Percentiles rank a stretch among this genome's conserved stretches.
Conservation (phyloP, 2,329 filamentous ascomycete genomes). For the Scedosporium apiospermum region DNA sequence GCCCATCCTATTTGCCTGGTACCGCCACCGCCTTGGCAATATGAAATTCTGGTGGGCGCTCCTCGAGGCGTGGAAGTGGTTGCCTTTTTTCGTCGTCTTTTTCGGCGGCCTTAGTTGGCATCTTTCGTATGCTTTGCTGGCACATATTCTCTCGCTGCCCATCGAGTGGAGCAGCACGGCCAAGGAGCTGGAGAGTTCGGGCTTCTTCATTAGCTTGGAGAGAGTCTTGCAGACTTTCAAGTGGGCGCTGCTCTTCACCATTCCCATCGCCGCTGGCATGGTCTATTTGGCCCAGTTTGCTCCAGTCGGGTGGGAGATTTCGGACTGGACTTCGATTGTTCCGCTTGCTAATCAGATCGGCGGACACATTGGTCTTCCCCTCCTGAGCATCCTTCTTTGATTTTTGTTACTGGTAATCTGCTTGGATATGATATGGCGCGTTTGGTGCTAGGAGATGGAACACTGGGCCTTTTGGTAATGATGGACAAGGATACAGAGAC, state of each 20-base stretch:
- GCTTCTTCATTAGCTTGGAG: constrained; percentile 77
- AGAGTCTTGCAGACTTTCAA: constrained; percentile 60
- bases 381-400: neutral
- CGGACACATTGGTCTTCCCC: neutral
- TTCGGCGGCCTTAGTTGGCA: constrained; percentile 76
- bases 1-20: constrained; percentile 60
- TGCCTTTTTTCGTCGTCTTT: constrained; percentile 66
- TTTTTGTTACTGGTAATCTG: too few relatives aligned
- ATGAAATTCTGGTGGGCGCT: constrained; percentile 46
- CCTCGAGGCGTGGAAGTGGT: constrained; percentile 64
- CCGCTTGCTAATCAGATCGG: neutral
- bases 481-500: too few relatives aligned
- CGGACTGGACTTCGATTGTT: constrained; percentile 2
- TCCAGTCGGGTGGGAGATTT: constrained; percentile 17
- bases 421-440: too few relatives aligned
- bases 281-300: constrained; percentile 17
- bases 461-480: too few relatives aligned
- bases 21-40: constrained; percentile 64
- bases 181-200: constrained; percentile 72
- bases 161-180: constrained; percentile 80
- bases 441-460: too few relatives aligned
- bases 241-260: constrained; percentile 19
- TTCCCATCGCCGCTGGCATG: constrained; percentile 15
- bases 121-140: constrained; percentile 67
- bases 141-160: constrained; percentile 77